Percentiles rank a stretch among this genome's conserved stretches.
These are phyloP conservation scores for Colletotrichum somersetense DNA, from an alignment of 2,329 filamentous ascomycete species.

Conservation along the genomic window DNA sequence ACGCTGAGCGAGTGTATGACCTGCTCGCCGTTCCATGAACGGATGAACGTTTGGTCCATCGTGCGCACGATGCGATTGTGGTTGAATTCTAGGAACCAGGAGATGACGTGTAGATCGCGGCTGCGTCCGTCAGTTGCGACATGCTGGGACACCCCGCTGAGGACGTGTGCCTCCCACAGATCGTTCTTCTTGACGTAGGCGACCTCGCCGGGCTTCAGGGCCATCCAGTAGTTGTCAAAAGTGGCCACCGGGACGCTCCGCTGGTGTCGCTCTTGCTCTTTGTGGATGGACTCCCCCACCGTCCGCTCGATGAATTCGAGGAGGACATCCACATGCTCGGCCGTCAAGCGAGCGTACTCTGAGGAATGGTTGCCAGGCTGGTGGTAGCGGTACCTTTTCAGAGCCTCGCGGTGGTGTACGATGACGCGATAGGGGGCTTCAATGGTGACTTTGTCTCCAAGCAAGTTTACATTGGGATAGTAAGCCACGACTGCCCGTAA, in stretches of 20 bases:
- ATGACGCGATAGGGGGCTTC: slow-evolving; percentile 62
- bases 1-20: slow-evolving; percentile 56
- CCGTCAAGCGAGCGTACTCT: slow-evolving; percentile 57
- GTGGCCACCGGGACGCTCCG: slow-evolving; percentile 56
- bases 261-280: slow-evolving; percentile 57
- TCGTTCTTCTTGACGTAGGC: slow-evolving; percentile 57
- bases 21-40: slow-evolving; percentile 59
- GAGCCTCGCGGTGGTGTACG: slow-evolving; percentile 59
- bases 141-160: slow-evolving; percentile 50
- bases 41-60: slow-evolving; percentile 54
- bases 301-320: slow-evolving; percentile 58
- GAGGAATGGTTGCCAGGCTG: slow-evolving; percentile 57
- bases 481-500: slow-evolving; percentile 62
- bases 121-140: not conserved
- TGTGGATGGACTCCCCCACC: slow-evolving; percentile 52
- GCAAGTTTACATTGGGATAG: slow-evolving; percentile 58
- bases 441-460: slow-evolving; percentile 54
- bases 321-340: slow-evolving; percentile 60
- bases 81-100: slow-evolving; percentile 58
- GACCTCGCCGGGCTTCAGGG: slow-evolving; percentile 60
- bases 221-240: slow-evolving; percentile 60
- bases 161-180: slow-evolving; percentile 57
- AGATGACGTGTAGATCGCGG: slow-evolving; percentile 46
- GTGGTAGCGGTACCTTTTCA: slow-evolving; percentile 56
- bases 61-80: slow-evolving; percentile 52